phyloP scores from a whole-genome alignment of 352 stramenopile genomes.

The Phytophthora macrochlamydospora region DNA sequence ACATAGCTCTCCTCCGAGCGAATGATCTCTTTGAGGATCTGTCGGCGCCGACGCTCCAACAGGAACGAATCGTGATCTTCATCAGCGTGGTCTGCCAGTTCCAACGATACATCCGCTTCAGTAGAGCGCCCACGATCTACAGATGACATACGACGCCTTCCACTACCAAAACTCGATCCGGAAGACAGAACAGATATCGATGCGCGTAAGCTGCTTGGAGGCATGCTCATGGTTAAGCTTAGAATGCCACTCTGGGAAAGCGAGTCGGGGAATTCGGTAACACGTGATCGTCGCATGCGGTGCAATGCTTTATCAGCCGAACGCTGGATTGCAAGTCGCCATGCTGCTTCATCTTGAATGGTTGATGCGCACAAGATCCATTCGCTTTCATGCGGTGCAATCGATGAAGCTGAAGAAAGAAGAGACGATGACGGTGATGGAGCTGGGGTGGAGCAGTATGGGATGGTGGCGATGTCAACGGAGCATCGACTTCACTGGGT shows the following conservation, averaged over 20 bases:
- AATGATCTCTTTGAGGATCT: conserved; percentile 87
- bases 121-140: conserved; percentile 34
- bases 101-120: conserved; percentile 39
- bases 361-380: conserved; percentile 75
- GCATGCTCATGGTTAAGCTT: conserved; percentile 32
- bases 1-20: conserved; percentile 88
- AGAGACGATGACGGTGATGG: conserved; percentile 24
- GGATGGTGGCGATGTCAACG: conserved; percentile 12
- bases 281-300: conserved; percentile 58
- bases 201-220: conserved; percentile 23
- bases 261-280: conserved; percentile 59
- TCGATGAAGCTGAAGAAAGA: conserved; percentile 18
- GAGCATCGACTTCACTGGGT: conserved; percentile 1
- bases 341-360: conserved; percentile 69
- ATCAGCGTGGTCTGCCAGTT: conserved; percentile 27
- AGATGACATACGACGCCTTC: conserved; percentile 35
- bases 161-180: conserved; percentile 14
- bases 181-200: conserved; percentile 32
- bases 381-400: conserved; percentile 36
- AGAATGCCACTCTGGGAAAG: conserved; percentile 52
- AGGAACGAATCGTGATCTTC: conserved; percentile 60
- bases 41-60: conserved; percentile 61
- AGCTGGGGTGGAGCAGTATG: conserved; percentile 7
- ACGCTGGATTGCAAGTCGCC: conserved; percentile 68
- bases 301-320: conserved; percentile 73